Evolutionary conservation across 2,329 filamentous ascomycete species (phyloP), one percentile per base, ranked within the genome.

Genomic region (Verruconis gallopava): DNA sequence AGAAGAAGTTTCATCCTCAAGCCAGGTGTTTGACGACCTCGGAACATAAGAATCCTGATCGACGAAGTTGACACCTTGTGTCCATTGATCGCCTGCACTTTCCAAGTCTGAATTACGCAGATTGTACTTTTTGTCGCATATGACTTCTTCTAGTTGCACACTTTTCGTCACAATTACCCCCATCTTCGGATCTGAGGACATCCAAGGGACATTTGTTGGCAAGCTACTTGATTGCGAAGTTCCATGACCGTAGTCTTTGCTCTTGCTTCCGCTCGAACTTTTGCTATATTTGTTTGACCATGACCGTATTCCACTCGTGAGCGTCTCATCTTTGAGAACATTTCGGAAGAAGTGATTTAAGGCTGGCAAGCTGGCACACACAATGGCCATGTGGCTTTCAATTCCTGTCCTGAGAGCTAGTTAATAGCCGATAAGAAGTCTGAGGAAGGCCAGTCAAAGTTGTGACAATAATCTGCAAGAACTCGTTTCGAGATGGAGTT

Each of bases 271-370:
- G n/a, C 25, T 30, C 9, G 9, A 9, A 30, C 25, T n/a, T 9
- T n/a, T n/a, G 25, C 25, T 30, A 30, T 30, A 30, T n/a, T 30
- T 30, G 9, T 9, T 9, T n/a, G 25, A 9, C 25, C 25, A 30
- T 9, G 25, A 30, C 25, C n/a, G 6, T 9, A 30, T 30, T 9
- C 9, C 25, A 30, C 25, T 30, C 9, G 9, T n/a, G n/a, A 30
- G 9, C n/a, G 6, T 9, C n/a, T 9, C n/a, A 11, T 40, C 40
- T 37, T 37, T 17, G n/a, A 43, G 34, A 4, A 33, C n/a, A 15
- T 45, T 21, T 21, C 40, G 43, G 43, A 44, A 45, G 43, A 45
- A 45, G 1, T 30, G 18, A n/a, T 44, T 44, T 11, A 44, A 20
- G 6, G 42, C 42, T n/a, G 42, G 42, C 5, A 35, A 21, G 12